Conservation (phyloP, 2,329 filamentous ascomycete species). For the Aspergillus ruber region DNA sequence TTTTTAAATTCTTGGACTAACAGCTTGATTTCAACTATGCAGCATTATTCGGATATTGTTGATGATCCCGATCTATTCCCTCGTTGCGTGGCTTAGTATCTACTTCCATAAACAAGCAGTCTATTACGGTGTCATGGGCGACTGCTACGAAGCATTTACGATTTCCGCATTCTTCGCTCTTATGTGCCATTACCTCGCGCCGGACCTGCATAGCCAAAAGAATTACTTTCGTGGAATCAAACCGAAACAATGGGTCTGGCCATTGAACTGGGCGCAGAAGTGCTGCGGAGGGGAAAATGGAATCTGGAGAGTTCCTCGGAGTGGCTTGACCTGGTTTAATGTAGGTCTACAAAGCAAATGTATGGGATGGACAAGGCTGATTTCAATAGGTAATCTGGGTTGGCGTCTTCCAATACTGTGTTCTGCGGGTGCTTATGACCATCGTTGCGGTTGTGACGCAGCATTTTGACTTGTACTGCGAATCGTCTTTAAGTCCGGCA, state of each 20-base stretch:
- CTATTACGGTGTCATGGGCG: conserved; percentile 73
- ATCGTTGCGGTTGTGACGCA: conserved; percentile 69
- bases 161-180: conserved; percentile 82
- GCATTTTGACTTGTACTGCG: conserved; percentile 65
- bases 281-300: conserved; percentile 65
- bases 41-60: conserved; percentile 83
- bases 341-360: conserved; percentile 27
- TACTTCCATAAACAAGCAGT: conserved; percentile 69
- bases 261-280: conserved; percentile 62
- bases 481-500: conserved; percentile 66
- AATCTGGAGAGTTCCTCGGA: conserved; percentile 66
- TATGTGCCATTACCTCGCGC: conserved; percentile 72
- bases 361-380: not conserved
- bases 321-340: conserved; percentile 86
- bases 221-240: conserved; percentile 66
- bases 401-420: conserved; percentile 78
- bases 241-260: conserved; percentile 68
- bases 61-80: conserved; percentile 77
- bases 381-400: conserved; percentile 55
- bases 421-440: conserved; percentile 72
- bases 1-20: conserved; percentile 1
- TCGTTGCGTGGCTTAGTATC: conserved; percentile 67
- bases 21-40: not conserved
- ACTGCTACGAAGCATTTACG: conserved; percentile 85
- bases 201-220: conserved; percentile 73